phyloP scores from a whole-genome alignment of 2,329 filamentous ascomycete species.

The Penicillium expansum region DNA sequence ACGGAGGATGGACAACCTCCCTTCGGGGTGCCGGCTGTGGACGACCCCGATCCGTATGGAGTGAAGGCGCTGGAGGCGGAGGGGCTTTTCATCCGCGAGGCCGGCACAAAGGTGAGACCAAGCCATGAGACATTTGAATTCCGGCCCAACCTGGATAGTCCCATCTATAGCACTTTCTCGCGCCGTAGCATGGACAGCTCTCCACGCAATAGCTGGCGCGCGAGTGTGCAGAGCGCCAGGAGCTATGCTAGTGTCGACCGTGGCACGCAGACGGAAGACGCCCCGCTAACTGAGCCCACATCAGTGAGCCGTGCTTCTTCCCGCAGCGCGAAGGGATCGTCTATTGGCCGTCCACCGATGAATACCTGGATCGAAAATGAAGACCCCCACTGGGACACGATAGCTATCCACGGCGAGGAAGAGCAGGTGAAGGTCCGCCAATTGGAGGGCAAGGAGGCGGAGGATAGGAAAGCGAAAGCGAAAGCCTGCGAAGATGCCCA shows the following conservation, averaged over 20 bases:
- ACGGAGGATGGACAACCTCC: constrained; percentile 30
- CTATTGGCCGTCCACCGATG: constrained; percentile 8
- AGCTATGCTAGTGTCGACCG: constrained; percentile 58
- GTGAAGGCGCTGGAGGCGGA: constrained; percentile 80
- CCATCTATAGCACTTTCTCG: constrained; percentile 57
- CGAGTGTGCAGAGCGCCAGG: constrained; percentile 64
- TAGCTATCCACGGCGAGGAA: constrained; percentile 19
- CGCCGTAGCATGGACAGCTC: constrained; percentile 69
- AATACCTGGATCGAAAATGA: constrained; percentile 23
- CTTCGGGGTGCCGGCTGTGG: constrained; percentile 74
- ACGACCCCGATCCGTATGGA: constrained; percentile 90
- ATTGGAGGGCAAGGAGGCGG: constrained; percentile 6
- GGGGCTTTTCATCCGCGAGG: constrained; percentile 84
- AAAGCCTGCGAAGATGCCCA: constrained; percentile 14
- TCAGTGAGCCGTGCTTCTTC: constrained; percentile 37
- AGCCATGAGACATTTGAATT: constrained; percentile 80
- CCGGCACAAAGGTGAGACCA: constrained; percentile 72
- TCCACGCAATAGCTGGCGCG: constrained; percentile 60
- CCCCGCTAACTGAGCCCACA: constrained; percentile 27
- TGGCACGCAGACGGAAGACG: constrained; percentile 67
- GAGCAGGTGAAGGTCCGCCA: constrained; percentile 7
- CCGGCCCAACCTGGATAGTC: constrained; percentile 71
- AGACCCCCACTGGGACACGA: constrained; percentile 28
- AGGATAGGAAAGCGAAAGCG: constrained; percentile 12
- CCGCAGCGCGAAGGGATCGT: constrained; percentile 30